These are phyloP conservation scores for Penstemon barbatus DNA, from an alignment of 257 asterid genomes.

Conservation along the genomic window DNA sequence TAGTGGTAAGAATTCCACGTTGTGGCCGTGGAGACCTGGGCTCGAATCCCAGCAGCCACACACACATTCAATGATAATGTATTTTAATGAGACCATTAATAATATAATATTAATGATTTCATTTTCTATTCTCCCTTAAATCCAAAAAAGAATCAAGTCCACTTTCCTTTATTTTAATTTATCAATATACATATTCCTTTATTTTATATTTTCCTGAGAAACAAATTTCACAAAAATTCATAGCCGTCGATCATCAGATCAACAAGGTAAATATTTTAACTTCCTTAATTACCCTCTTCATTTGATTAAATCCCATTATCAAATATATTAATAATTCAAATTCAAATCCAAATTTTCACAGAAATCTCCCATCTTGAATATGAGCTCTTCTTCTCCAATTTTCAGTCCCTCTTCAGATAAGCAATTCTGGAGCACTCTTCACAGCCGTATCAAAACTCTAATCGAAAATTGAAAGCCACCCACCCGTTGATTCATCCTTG, in stretches of 20 bases:
- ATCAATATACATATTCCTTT: too few species aligned
- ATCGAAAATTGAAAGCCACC: conserved; percentile 58
- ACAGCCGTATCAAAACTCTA: conserved; percentile 61
- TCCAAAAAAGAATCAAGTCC: too few species aligned
- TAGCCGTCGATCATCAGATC: conserved; percentile 46
- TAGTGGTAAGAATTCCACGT: conserved; percentile 98
- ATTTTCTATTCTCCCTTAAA: too few species aligned
- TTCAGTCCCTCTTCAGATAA: conserved; percentile 78
- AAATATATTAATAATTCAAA: not conserved
- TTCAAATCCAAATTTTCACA: conserved; percentile 30
- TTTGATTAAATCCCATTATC: conserved; percentile 18
- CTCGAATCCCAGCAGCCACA: conserved; percentile 99
- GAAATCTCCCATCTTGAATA: conserved; percentile 42
- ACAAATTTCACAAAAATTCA: not conserved
- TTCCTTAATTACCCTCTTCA: conserved; percentile 30
- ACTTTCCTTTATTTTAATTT: too few species aligned
- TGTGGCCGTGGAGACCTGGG: conserved; percentile 99
- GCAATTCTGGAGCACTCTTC: conserved; percentile 82
- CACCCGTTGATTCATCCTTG: conserved; percentile 32
- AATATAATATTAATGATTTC: too few species aligned
- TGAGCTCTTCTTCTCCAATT: conserved; percentile 42
- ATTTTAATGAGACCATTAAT: too few species aligned
- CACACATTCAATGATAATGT: too few species aligned
- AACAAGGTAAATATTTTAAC: conserved; percentile 41
- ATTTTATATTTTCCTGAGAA: too few species aligned